phyloP scores from a whole-genome alignment of 2,329 filamentous ascomycete species.

The Raffaelea deltoideospora region DNA sequence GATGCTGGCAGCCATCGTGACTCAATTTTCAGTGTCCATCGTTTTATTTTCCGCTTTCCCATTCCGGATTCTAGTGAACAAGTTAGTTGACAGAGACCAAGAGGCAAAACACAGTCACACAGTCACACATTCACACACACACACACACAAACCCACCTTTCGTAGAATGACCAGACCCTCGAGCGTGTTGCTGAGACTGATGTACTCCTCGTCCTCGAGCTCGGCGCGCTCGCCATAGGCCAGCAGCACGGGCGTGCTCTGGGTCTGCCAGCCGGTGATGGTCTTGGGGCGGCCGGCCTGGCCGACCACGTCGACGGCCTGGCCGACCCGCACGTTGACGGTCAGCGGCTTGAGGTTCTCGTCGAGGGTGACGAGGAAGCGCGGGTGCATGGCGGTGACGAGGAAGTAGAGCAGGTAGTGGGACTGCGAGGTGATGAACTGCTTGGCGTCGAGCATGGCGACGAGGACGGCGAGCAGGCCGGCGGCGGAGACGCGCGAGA shows the following conservation, averaged over 20 bases:
- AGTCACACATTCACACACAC: too few relatives aligned
- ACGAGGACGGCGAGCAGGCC: constrained; percentile 82
- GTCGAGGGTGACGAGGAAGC: constrained; percentile 91
- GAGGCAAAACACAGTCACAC: constrained; percentile 21
- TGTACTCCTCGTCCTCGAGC: constrained; percentile 94
- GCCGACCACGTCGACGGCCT: constrained; percentile 94
- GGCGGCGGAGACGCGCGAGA: constrained; percentile 80
- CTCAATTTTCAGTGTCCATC: too few relatives aligned
- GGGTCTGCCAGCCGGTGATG: constrained; percentile 98
- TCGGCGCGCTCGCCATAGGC: constrained; percentile 93
- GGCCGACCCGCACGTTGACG: constrained; percentile 92
- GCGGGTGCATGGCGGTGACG: constrained; percentile 89
- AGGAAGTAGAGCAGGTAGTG: constrained; percentile 98
- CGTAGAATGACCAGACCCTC: constrained; percentile 91
- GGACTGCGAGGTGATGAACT: constrained; percentile 49
- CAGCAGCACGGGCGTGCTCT: constrained; percentile 92
- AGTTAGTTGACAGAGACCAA: not conserved
- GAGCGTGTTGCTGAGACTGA: constrained; percentile 76
- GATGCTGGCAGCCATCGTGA: too few relatives aligned
- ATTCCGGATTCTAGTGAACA: constrained; percentile 36
- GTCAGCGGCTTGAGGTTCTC: constrained; percentile 87
- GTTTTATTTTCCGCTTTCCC: constrained; percentile 34
- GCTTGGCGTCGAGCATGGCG: constrained; percentile 89
- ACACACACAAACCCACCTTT: constrained; percentile 58
- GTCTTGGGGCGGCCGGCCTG: constrained; percentile 96